These are phyloP conservation scores for Nemania sp. DNA, from an alignment of 2,329 filamentous ascomycete species.

Conservation along the genomic window DNA sequence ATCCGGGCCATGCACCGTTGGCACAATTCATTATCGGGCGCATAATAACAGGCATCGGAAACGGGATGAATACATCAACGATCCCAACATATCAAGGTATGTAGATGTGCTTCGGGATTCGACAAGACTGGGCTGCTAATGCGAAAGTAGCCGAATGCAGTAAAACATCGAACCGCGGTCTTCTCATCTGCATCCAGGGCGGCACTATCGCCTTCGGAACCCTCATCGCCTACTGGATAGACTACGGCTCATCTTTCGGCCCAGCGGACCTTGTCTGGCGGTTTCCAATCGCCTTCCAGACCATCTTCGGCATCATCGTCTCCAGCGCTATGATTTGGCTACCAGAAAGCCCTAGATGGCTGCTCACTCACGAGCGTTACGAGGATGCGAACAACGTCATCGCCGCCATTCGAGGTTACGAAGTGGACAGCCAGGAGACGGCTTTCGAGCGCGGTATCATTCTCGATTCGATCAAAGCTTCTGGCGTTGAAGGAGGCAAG, in stretches of 20 bases:
- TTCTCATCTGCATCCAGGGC: conserved; percentile 50
- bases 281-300: conserved; percentile 57
- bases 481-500: conserved; percentile 47
- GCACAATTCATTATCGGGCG: conserved; percentile 53
- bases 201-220: conserved; percentile 51
- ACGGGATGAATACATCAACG: conserved; percentile 53
- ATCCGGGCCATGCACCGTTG: conserved; percentile 35
- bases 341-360: conserved; percentile 52
- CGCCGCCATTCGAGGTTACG: conserved; percentile 43
- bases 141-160: conserved; percentile 45
- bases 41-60: conserved; percentile 56
- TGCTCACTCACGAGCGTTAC: conserved; percentile 52
- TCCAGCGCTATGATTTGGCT: conserved; percentile 48
- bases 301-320: conserved; percentile 49
- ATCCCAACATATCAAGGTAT: conserved; percentile 51
- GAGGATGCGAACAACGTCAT: conserved; percentile 46
- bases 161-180: conserved; percentile 48
- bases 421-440: conserved; percentile 59
- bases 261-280: conserved; percentile 53
- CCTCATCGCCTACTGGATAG: conserved; percentile 53
- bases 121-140: conserved; percentile 3
- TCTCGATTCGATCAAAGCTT: conserved; percentile 63
- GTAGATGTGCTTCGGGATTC: not conserved
- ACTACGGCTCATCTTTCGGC: conserved; percentile 52
- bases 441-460: conserved; percentile 62